Conservation (phyloP, 192 early-diverging fungal genomes). For the Piromyces finnis region DNA sequence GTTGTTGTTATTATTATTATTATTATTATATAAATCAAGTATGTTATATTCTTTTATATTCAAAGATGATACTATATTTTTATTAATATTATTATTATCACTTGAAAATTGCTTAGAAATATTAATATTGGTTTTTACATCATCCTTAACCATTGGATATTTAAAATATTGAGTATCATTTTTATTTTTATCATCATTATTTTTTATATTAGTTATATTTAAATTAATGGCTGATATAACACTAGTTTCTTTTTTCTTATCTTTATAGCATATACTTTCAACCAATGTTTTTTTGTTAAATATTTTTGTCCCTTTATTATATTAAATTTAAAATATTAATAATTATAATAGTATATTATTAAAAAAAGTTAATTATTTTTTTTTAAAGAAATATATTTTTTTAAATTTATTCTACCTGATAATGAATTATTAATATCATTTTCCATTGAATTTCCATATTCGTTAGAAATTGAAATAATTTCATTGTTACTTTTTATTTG, state of each 20-base stretch:
- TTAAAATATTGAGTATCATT: background rate
- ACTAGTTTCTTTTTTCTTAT: background rate
- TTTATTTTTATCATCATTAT: background rate
- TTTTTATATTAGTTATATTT: background rate
- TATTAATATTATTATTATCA: background rate
- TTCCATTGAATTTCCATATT: background rate
- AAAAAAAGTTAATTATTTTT: background rate
- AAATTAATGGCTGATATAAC: background rate
- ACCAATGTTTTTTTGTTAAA: background rate
- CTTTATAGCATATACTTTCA: background rate
- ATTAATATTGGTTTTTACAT: background rate
- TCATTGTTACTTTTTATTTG: background rate
- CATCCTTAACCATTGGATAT: background rate
- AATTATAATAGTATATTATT: background rate
- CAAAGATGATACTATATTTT: background rate
- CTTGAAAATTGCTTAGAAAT: background rate
- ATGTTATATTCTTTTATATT: background rate
- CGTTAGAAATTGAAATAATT: background rate
- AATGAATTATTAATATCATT: background rate
- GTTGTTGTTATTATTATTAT: too few relatives aligned
- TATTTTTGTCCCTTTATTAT: background rate
- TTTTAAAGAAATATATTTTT: background rate
- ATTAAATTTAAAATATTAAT: background rate
- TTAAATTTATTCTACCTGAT: background rate
- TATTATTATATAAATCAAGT: background rate